phyloP scores from a whole-genome alignment of 2,329 filamentous ascomycete genomes.

The Calonectria crousiana region DNA sequence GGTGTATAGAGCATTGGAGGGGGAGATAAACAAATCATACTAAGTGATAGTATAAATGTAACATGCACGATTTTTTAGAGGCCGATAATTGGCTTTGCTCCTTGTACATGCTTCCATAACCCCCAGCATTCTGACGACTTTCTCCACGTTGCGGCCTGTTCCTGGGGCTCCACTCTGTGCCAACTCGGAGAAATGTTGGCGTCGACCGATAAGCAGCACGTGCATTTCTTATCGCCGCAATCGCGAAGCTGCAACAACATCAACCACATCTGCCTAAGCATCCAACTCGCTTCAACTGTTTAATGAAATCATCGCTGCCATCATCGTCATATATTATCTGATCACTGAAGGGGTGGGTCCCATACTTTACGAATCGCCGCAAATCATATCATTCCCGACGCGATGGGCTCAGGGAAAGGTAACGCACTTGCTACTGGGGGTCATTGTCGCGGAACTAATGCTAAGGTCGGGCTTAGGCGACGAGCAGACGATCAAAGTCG shows the following conservation, averaged over 20 bases:
- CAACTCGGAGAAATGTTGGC: constrained; percentile 37
- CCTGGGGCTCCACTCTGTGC: constrained; percentile 4
- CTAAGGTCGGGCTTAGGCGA: constrained; percentile 55
- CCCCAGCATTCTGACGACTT: neutral
- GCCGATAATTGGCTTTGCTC: neutral
- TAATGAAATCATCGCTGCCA: constrained; percentile 20
- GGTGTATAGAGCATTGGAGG: neutral
- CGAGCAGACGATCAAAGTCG: constrained; percentile 73
- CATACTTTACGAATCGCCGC: neutral
- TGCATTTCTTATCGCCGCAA: constrained; percentile 36
- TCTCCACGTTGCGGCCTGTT: neutral
- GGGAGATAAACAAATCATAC: neutral
- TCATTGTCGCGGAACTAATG: constrained; percentile 20
- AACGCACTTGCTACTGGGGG: constrained; percentile 31
- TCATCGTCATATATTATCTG: neutral
- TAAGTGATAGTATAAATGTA: neutral
- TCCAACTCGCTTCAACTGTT: constrained; percentile 20
- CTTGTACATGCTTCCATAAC: neutral
- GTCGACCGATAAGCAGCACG: constrained; percentile 36
- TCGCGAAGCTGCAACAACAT: constrained; percentile 34
- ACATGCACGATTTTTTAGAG: neutral
- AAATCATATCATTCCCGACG: neutral
- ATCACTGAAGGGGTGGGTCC: neutral
- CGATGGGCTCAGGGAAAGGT: constrained; percentile 48
- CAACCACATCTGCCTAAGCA: constrained; percentile 32